Base-by-base conservation (phyloP, 495 filamentous ascomycete species). In the Penicillium daleae region DNA sequence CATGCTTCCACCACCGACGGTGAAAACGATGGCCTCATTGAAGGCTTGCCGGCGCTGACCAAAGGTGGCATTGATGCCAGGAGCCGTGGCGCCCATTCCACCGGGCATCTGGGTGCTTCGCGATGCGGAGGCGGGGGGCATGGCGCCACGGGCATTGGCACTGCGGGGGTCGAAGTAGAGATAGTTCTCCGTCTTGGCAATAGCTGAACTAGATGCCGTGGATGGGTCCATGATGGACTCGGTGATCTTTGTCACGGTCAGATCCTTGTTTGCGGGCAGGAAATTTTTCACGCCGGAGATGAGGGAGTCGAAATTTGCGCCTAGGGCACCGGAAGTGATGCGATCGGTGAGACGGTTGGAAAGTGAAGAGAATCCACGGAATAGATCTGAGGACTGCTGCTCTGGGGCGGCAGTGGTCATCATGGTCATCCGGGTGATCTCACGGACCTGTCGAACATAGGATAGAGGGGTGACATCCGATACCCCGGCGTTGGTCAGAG, bases 221-320 rank as follows among this genome's bases (percentile, higher is more conserved):
- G 91, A 83, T 0, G 96, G 96, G 72, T 99, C 96, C 96, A 99
- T 99, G 70, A 99, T 88, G 0, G 93, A 96, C 71, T 99, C 96
- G 12, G 92, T 92, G 71, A 99, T 97, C 76, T 98, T 97, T 53
- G 96, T 98, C 42, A 98, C 84, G 0, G 96, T 99, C 4, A 97
- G 83, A 70, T 99, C 96, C 67, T 93, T 91, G 77, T 99, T 95
- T 12, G 87, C 92, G 2, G 96, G 96, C 4, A 99, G 81, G 80
- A 99, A 97, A 75, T 97, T 98, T 80, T 98, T 98, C 77, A 99
- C 94, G 37, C 96, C 94, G n/a, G 92, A 93, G 63, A 99, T 93
- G 31, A 99, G 86, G 26, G 87, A 92, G 67, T 98, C 96, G 69
- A 98, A 93, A 72, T 97, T 97, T 56, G 93, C 88, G 29, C 90